Percentiles rank a stretch among this genome's conserved stretches.
phyloP scores from a whole-genome alignment of 306 rosid genomes.

The Medicago arabica region DNA sequence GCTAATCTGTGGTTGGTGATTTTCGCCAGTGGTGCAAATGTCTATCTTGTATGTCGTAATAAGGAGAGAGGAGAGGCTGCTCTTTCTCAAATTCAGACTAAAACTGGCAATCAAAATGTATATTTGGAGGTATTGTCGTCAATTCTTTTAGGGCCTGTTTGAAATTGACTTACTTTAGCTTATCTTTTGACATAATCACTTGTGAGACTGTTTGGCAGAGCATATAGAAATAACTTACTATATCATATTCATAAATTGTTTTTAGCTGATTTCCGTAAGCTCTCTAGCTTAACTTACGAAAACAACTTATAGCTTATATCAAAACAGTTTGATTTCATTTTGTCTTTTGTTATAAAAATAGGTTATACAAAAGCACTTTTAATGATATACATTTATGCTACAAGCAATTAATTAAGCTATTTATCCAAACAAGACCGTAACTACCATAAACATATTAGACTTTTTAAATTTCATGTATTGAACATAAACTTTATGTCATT shows the following conservation, averaged over 20 bases:
- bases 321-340: too few relatives aligned
- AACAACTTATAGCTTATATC: not conserved
- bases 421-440: too few relatives aligned
- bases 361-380: not conserved
- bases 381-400: not conserved
- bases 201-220: too few relatives aligned
- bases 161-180: not conserved
- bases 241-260: too few relatives aligned
- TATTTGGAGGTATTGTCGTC: constrained; percentile 69
- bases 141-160: not conserved
- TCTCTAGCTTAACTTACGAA: too few relatives aligned
- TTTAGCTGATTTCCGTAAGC: too few relatives aligned
- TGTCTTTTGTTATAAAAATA: too few relatives aligned
- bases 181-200: not conserved
- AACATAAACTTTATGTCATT: too few relatives aligned
- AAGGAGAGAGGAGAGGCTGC: constrained; percentile 94
- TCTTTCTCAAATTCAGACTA: constrained; percentile 66
- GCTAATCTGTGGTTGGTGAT: constrained; percentile 26
- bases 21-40: constrained; percentile 76
- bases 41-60: constrained; percentile 84
- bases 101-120: constrained; percentile 78
- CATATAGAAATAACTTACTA: not conserved
- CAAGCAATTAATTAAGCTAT: too few relatives aligned
- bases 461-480: not conserved
- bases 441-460: not conserved